Evolutionary conservation across 2,329 filamentous ascomycete genomes (phyloP).

Genomic region (Colletotrichum cuscutae): DNA sequence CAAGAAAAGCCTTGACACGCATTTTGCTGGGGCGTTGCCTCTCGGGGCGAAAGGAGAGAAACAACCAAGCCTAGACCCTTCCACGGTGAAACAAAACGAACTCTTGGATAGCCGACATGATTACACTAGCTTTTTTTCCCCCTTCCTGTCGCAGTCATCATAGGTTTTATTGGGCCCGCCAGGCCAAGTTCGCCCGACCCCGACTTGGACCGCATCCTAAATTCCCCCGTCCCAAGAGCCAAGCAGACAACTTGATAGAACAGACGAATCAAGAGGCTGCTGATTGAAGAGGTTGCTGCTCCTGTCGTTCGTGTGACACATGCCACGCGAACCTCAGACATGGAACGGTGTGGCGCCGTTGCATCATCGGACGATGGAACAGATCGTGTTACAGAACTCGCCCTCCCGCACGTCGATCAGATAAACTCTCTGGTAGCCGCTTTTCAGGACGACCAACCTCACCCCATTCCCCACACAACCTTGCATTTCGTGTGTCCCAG

Average conservation of each 20-base stretch:
- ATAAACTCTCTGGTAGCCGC: conserved; percentile 30
- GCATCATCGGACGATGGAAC: conserved; percentile 35
- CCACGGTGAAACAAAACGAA: conserved; percentile 33
- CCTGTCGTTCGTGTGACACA: conserved; percentile 33
- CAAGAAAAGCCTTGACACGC: background rate
- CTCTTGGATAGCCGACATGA: conserved; percentile 11
- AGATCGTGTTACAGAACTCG: conserved; percentile 34
- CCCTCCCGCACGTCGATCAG: conserved; percentile 33
- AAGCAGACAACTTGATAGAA: background rate
- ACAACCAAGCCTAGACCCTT: conserved; percentile 24
- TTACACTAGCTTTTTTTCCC: background rate
- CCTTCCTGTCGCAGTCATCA: conserved; percentile 14
- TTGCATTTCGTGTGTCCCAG: conserved; percentile 9
- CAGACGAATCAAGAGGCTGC: conserved; percentile 5
- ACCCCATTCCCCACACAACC: conserved; percentile 34
- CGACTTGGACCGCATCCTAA: conserved; percentile 18
- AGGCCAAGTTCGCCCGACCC: conserved; percentile 27
- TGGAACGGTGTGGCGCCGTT: conserved; percentile 30
- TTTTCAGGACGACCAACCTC: conserved; percentile 20
- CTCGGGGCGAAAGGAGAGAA: background rate
- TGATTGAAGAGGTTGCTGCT: background rate
- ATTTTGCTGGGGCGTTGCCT: background rate
- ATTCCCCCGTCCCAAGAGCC: conserved; percentile 17
- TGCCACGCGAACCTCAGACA: conserved; percentile 34
- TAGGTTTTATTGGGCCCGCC: conserved; percentile 12